These are phyloP conservation scores for Platanthera guangdongensis DNA, from an alignment of 106 monocot species.

Conservation along the genomic window DNA sequence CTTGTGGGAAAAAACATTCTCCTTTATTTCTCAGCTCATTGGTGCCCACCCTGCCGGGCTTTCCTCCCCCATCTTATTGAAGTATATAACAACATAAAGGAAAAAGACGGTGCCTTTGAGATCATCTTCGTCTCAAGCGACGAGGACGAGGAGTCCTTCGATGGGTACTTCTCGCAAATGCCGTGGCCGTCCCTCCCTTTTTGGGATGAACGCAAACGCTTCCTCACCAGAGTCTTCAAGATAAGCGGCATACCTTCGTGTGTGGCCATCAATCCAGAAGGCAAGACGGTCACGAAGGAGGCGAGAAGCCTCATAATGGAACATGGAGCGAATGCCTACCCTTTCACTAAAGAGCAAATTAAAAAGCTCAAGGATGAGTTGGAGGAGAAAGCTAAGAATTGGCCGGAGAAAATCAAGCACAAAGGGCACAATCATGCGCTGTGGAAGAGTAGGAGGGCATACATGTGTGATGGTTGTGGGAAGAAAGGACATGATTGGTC, in stretches of 20 bases:
- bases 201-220: constrained; percentile 32
- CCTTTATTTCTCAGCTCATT: constrained; percentile 76
- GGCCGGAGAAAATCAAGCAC: constrained; percentile 35
- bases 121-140: constrained; percentile 58
- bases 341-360: constrained; percentile 44
- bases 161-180: constrained; percentile 46
- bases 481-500: constrained; percentile 24
- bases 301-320: constrained; percentile 34
- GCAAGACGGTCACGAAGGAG: constrained; percentile 46
- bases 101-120: constrained; percentile 37
- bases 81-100: constrained; percentile 54
- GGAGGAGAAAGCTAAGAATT: constrained; percentile 31
- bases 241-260: constrained; percentile 56
- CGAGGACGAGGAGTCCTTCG: constrained; percentile 38
- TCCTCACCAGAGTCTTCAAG: constrained; percentile 45
- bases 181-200: constrained; percentile 73
- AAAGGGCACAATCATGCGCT: constrained; percentile 27
- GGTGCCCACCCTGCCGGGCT: constrained; percentile 55
- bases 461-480: constrained; percentile 25
- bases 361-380: constrained; percentile 24
- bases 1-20: constrained; percentile 71
- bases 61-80: constrained; percentile 44
- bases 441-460: constrained; percentile 9
- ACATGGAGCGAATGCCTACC: constrained; percentile 45
- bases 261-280: constrained; percentile 42